phyloP scores from a whole-genome alignment of 1,284 basidiomycete genomes.

The Vanrija humicola region DNA sequence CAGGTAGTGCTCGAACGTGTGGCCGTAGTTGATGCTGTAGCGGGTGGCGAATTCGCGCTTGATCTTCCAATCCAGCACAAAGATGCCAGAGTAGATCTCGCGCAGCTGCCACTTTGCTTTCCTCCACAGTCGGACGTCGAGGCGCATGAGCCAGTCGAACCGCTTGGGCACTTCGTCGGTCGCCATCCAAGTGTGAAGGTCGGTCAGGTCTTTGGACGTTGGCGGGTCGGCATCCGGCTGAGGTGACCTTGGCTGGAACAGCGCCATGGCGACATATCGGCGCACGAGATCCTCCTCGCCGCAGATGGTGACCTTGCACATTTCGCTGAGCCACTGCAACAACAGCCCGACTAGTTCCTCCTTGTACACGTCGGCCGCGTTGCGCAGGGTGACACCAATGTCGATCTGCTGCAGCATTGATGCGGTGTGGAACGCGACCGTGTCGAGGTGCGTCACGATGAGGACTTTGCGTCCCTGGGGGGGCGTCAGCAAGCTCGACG shows the following conservation, averaged over 20 bases:
- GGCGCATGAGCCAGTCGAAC: slow-evolving; percentile 44
- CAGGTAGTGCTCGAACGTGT: slow-evolving; percentile 84
- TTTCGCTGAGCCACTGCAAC: slow-evolving; percentile 79
- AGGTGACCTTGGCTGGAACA: slow-evolving; percentile 14
- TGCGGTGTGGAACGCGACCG: slow-evolving; percentile 71
- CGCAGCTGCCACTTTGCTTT: slow-evolving; percentile 41
- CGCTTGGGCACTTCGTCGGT: slow-evolving; percentile 4
- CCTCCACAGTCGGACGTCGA: slow-evolving; percentile 44
- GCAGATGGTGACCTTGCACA: slow-evolving; percentile 59
- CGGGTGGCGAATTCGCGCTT: slow-evolving; percentile 58
- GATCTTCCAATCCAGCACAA: slow-evolving; percentile 26
- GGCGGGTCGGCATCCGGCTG: too few relatives aligned
- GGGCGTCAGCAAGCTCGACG: not conserved
- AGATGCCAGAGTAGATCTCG: slow-evolving; percentile 37
- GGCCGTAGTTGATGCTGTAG: slow-evolving; percentile 77
- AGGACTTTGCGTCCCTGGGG: slow-evolving; percentile 74
- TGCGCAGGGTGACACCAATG: slow-evolving; percentile 82
- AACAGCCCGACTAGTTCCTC: slow-evolving; percentile 81
- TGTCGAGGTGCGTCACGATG: slow-evolving; percentile 66
- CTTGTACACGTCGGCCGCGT: slow-evolving; percentile 82
- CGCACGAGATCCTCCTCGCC: slow-evolving; percentile 63
- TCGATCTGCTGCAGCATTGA: slow-evolving; percentile 82
- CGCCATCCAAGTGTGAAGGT: slow-evolving; percentile 1
- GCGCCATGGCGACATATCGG: slow-evolving; percentile 49
- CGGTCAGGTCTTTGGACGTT: slow-evolving; percentile 7